Evolutionary conservation across 2,329 filamentous ascomycete species (phyloP).

Genomic region (Colletotrichum euphorbiae): DNA sequence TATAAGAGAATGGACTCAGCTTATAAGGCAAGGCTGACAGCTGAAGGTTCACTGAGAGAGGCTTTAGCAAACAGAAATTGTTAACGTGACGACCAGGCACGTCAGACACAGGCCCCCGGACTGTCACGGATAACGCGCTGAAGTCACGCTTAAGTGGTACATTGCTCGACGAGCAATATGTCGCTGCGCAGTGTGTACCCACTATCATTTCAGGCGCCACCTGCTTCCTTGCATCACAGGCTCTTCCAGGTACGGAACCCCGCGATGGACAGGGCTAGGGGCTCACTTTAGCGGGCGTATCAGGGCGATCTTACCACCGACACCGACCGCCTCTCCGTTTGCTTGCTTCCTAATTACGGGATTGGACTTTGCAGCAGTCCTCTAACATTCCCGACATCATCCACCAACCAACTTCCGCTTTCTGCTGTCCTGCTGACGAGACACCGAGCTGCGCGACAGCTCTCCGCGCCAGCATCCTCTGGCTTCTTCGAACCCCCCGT

Average conservation of each 20-base stretch:
- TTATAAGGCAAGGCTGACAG: constrained; percentile 30
- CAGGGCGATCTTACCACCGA: constrained; percentile 34
- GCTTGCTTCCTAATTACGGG: constrained; percentile 5
- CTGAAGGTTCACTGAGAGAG: constrained; percentile 21
- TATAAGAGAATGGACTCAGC: constrained; percentile 9
- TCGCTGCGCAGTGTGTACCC: constrained; percentile 4
- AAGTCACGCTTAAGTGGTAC: constrained; percentile 36
- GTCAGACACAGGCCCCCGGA: constrained; percentile 11
- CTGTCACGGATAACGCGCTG: constrained; percentile 32
- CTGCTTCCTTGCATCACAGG: constrained; percentile 23
- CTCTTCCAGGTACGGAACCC: constrained; percentile 36
- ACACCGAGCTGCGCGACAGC: constrained; percentile 26
- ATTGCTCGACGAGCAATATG: not conserved
- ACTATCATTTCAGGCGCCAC: constrained; percentile 20
- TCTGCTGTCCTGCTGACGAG: constrained; percentile 36
- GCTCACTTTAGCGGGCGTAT: constrained; percentile 36
- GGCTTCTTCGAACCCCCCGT: constrained; percentile 5
- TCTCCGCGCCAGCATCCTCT: constrained; percentile 16
- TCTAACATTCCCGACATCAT: constrained; percentile 11
- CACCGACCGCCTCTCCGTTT: constrained; percentile 21
- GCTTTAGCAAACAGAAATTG: constrained; percentile 33
- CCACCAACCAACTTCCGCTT: constrained; percentile 30
- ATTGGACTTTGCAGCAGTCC: constrained; percentile 7
- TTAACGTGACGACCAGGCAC: constrained; percentile 30
- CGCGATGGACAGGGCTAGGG: constrained; percentile 39